Conservation (phyloP, 768 basidiomycete genomes). For the Psilocybe subaeruginosa region DNA sequence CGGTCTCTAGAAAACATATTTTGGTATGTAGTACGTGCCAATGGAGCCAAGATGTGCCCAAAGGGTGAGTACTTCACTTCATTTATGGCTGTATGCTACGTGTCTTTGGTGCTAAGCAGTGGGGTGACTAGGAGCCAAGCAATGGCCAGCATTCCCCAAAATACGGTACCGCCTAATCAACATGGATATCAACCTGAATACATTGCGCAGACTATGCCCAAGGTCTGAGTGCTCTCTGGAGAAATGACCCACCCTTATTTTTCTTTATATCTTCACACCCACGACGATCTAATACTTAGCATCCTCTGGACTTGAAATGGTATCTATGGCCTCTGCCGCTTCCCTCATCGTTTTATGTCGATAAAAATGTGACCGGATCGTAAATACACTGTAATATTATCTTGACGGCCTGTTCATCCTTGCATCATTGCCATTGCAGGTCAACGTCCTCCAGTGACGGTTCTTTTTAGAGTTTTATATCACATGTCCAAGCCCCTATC, state of each 20-base stretch:
- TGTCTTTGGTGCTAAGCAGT: not conserved
- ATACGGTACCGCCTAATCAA: conserved; percentile 33
- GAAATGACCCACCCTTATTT: no score
- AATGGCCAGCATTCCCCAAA: conserved; percentile 19
- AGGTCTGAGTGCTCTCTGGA: not conserved
- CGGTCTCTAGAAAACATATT: conserved; percentile 60
- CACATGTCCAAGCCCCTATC: not conserved
- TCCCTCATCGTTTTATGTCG: no score
- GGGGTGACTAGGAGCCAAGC: not conserved
- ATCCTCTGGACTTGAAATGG: no score
- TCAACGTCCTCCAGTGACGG: no score
- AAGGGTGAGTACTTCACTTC: conserved; percentile 38
- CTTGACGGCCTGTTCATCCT: no score
- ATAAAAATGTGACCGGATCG: no score
- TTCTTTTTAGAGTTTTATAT: not conserved
- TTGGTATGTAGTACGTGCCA: conserved; percentile 78
- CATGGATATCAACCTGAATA: conserved; percentile 46
- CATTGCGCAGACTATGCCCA: conserved; percentile 21
- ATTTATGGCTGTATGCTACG: not conserved
- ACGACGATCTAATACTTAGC: no score
- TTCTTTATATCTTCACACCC: no score
- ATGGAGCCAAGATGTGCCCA: conserved; percentile 49
- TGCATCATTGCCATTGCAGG: no score
- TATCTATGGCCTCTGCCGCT: no score
- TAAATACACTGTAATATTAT: no score